phyloP scores from a whole-genome alignment of 1,139 yeast genomes.

The Saccharomyces hybrid region DNA sequence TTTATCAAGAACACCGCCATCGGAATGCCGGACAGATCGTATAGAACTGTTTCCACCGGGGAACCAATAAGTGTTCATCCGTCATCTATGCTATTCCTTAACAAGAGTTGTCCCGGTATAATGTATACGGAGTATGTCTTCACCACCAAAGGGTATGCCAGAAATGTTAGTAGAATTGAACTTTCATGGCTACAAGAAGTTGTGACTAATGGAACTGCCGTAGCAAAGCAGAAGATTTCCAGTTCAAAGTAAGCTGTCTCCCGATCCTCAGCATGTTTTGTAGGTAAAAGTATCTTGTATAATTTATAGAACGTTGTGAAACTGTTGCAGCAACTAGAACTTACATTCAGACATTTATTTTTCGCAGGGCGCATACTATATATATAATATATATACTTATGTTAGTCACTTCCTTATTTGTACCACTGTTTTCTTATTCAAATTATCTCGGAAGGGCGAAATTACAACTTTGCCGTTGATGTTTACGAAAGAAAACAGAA shows the following conservation, averaged over 20 bases:
- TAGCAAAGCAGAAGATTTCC: slow-evolving; percentile 11
- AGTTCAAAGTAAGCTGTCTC: neutral
- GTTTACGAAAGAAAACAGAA: neutral
- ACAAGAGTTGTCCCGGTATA: slow-evolving; percentile 73
- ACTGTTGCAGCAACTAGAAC: neutral
- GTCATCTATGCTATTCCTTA: slow-evolving; percentile 72
- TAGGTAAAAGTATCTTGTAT: neutral
- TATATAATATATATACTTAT: neutral
- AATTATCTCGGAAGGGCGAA: neutral
- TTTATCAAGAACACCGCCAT: slow-evolving; percentile 82
- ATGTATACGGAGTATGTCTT: slow-evolving; percentile 93
- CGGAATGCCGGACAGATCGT: slow-evolving; percentile 92
- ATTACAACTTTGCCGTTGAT: neutral
- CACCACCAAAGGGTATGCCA: slow-evolving; percentile 87
- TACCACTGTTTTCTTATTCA: neutral
- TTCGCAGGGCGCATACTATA: neutral
- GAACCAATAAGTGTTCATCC: slow-evolving; percentile 86
- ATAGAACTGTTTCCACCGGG: slow-evolving; percentile 74
- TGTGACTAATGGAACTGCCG: slow-evolving; percentile 34
- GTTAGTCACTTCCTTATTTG: neutral
- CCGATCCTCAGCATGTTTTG: neutral
- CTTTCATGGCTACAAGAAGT: slow-evolving; percentile 80
- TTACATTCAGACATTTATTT: neutral
- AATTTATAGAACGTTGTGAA: neutral
- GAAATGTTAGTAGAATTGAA: slow-evolving; percentile 79